Base-by-base conservation (phyloP, 2,329 filamentous ascomycete genomes). In the Cylindrodendrum hubeiense region DNA sequence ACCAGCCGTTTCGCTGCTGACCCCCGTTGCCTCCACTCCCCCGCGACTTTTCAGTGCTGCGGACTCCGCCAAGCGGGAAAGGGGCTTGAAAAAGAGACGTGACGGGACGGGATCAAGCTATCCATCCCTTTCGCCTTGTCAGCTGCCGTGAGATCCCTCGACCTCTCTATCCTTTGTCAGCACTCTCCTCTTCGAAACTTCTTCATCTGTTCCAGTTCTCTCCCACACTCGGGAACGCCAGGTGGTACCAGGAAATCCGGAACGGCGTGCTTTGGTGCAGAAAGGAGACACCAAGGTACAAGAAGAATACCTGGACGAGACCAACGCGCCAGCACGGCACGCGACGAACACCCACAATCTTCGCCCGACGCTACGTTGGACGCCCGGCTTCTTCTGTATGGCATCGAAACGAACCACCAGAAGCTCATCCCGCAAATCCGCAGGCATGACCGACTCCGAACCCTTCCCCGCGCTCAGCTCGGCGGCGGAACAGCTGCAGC, bases 391-490 rank as follows among this genome's bases (percentile, higher is more conserved):
- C 17, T 21, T 28, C 33, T 43, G 51, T 34, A 63, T 63, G 61
- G 55, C 54, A 49, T 34, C 61, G 26, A 49, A 50, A 47, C 49
- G 54, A 34, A 26, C 34, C 4, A 54, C 54, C 24, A 43, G 61
- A 49, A 63, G 49, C 50, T 41, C 60, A 7, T 58, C 49, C 12
- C 37, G 57, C 21, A 59, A 52, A 46, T 37, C 51, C 21, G n/a
- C 62, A 49, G 55, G 53, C 72, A 86, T 86, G 83, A 77, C 83
- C 43, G 77, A 75, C 61, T 76, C 82, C 66, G 86, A 89, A 76
- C 87, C 87, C 21, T 89, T 89, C 66, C 87, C 87, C 60, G 79
- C 84, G 41, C 81, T 89, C 70, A 86, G 82, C 76, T 81, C 82
- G 53, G 80, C 84, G 54, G 82, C 82, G 67, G 84, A 87, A 68